phyloP scores from a whole-genome alignment of 2,329 filamentous ascomycete genomes.

The Thielaviopsis punctulata region DNA sequence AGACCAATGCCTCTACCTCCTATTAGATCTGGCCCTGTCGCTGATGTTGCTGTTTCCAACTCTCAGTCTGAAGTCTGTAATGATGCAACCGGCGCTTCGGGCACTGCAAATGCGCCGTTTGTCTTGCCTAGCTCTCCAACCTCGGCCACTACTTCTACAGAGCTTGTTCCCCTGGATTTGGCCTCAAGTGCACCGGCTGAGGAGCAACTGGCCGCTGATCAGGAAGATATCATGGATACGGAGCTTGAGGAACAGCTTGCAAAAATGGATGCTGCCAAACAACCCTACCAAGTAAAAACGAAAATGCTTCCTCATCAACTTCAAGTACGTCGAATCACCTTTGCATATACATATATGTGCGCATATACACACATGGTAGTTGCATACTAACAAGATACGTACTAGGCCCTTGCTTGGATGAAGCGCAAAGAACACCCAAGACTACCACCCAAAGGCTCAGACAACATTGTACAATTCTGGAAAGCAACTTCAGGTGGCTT shows the following conservation, averaged over 20 bases:
- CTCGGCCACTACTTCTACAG: too few relatives aligned
- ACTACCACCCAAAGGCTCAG: constrained; percentile 39
- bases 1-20: too few relatives aligned
- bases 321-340: constrained; percentile 24
- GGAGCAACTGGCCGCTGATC: background rate
- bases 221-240: background rate
- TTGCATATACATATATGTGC: background rate
- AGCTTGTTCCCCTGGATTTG: too few relatives aligned
- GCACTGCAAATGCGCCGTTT: too few relatives aligned
- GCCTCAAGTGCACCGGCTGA: too few relatives aligned
- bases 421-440: constrained; percentile 54
- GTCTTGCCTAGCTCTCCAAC: too few relatives aligned
- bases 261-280: constrained; percentile 53
- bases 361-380: too few relatives aligned
- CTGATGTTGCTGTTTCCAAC: too few relatives aligned
- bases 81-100: too few relatives aligned
- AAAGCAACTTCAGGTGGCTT: background rate
- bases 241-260: constrained; percentile 44
- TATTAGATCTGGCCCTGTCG: too few relatives aligned
- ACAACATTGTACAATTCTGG: constrained; percentile 23
- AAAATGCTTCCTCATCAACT: constrained; percentile 64
- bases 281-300: constrained; percentile 48
- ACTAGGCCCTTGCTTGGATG: constrained; percentile 67
- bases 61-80: too few relatives aligned
- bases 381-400: background rate